These are phyloP conservation scores for Acanthamoeba triangularis DNA, from an alignment of 208 protist species.

Conservation along the genomic window DNA sequence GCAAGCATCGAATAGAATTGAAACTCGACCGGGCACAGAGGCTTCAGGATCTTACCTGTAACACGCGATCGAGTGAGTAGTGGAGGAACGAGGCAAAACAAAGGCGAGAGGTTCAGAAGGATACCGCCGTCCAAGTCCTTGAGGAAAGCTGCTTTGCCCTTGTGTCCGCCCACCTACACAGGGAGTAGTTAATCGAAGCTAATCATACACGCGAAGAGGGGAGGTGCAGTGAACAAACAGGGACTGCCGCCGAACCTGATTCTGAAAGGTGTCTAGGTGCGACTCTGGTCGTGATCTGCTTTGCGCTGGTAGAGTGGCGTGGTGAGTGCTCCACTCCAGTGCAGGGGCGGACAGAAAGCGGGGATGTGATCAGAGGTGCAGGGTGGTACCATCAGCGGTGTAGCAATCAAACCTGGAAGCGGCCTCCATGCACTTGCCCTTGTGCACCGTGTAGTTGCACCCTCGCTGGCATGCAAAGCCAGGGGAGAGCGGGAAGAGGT, in stretches of 20 bases:
- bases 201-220: no score
- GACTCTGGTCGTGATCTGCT: not conserved
- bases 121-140: slow-evolving; percentile 36
- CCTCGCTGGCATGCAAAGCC: slow-evolving; percentile 30
- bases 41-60: not conserved
- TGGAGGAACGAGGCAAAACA: not conserved
- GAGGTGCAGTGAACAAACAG: not conserved
- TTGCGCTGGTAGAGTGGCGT: not conserved
- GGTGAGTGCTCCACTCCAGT: not conserved
- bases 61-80: not conserved
- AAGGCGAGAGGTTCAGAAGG: not conserved
- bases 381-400: not conserved
- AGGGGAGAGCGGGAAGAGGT: not conserved
- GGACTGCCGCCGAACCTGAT: not conserved
- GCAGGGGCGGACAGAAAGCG: not conserved
- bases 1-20: not conserved
- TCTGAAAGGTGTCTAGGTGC: not conserved
- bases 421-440: slow-evolving; percentile 51
- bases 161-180: slow-evolving; percentile 26
- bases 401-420: slow-evolving; percentile 49
- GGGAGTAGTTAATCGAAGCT: not conserved
- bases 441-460: slow-evolving; percentile 42
- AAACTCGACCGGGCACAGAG: slow-evolving; percentile 6
- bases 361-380: not conserved
- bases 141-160: slow-evolving; percentile 11